These are phyloP conservation scores for Penicillium sclerotiorum DNA, from an alignment of 2,329 filamentous ascomycete genomes.

Conservation along the genomic window DNA sequence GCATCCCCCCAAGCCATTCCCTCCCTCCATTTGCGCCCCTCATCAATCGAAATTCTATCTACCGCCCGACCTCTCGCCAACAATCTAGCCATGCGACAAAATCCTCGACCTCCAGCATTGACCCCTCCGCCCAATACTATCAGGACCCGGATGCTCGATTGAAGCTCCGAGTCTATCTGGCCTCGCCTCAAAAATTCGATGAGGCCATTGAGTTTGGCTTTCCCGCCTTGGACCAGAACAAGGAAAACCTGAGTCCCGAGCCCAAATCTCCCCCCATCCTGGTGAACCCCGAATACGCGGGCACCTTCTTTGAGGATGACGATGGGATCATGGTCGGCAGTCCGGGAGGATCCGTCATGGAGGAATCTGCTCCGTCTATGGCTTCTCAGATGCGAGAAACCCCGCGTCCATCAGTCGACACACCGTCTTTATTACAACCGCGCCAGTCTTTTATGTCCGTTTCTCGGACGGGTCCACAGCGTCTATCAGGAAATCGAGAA, in stretches of 20 bases:
- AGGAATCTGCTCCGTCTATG: conserved; percentile 24
- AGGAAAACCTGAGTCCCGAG: conserved; percentile 28
- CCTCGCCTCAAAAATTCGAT: conserved; percentile 92
- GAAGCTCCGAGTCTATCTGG: conserved; percentile 82
- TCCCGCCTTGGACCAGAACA: conserved; percentile 52
- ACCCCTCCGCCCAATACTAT: conserved; percentile 78
- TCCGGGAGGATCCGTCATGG: conserved; percentile 24
- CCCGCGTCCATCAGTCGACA: conserved; percentile 14
- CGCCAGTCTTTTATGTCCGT: conserved; percentile 23
- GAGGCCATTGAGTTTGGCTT: conserved; percentile 95
- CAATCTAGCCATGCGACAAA: conserved; percentile 59
- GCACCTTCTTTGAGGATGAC: conserved; percentile 57
- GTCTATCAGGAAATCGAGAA: conserved; percentile 67
- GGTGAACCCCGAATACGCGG: conserved; percentile 49
- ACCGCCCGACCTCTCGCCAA: conserved; percentile 47
- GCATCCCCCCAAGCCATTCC: conserved; percentile 41
- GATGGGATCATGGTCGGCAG: conserved; percentile 45
- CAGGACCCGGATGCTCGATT: conserved; percentile 85
- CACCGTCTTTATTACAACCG: conserved; percentile 16
- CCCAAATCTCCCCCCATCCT: conserved; percentile 31
- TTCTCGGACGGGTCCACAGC: conserved; percentile 51
- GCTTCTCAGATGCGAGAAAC: conserved; percentile 13
- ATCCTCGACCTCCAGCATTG: conserved; percentile 59
- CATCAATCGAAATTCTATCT: conserved; percentile 32
- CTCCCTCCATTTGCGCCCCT: conserved; percentile 4